Percentiles rank a stretch among this genome's conserved stretches.
phyloP scores from a whole-genome alignment of 2,329 filamentous ascomycete genomes.

The Nemania bipapillata region DNA sequence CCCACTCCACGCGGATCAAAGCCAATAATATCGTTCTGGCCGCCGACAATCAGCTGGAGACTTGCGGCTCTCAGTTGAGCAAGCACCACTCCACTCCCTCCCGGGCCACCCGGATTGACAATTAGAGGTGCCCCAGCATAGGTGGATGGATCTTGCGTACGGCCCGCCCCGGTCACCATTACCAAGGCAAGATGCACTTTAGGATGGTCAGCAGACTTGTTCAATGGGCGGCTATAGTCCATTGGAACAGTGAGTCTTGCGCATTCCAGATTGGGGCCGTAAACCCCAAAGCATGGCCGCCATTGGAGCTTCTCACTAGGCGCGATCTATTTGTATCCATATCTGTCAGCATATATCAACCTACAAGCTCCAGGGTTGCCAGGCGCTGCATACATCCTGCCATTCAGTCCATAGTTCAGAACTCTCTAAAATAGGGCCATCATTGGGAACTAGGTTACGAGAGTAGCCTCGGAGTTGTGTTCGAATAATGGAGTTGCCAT shows the following conservation, averaged over 20 bases:
- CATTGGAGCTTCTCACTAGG: conserved; percentile 59
- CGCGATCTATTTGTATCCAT: conserved; percentile 51
- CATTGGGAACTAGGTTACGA: background rate
- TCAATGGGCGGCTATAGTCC: conserved; percentile 58
- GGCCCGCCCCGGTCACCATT: conserved; percentile 50
- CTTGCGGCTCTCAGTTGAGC: conserved; percentile 43
- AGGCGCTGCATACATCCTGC: conserved; percentile 30
- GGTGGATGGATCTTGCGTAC: conserved; percentile 46
- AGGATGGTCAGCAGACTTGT: conserved; percentile 49
- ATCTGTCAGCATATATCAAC: conserved; percentile 10
- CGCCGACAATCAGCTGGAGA: conserved; percentile 55
- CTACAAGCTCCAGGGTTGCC: background rate
- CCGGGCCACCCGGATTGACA: conserved; percentile 61
- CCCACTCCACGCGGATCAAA: conserved; percentile 62
- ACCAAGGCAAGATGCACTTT: conserved; percentile 56
- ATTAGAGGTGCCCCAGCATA: conserved; percentile 56
- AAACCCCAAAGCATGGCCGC: conserved; percentile 55
- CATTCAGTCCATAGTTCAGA: conserved; percentile 33
- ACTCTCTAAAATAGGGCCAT: background rate
- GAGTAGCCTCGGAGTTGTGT: background rate
- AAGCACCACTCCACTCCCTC: conserved; percentile 55
- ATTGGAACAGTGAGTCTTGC: conserved; percentile 60
- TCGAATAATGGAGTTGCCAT: background rate
- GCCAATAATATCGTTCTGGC: conserved; percentile 58
- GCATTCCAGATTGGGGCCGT: conserved; percentile 51